phyloP scores from a whole-genome alignment of 441 rosid genomes.

The Theobroma grandiflorum region DNA sequence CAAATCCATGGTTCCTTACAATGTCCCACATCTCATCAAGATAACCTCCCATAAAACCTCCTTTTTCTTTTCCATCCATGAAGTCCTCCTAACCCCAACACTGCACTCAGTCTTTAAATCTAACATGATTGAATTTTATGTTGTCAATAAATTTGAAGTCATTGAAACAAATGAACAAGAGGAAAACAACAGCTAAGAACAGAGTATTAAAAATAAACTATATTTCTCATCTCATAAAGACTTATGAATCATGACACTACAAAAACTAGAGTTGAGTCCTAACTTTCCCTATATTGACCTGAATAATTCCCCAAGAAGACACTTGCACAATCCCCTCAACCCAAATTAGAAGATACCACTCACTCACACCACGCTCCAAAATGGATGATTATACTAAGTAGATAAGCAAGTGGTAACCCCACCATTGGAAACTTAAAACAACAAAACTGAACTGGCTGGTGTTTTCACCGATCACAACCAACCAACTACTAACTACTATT shows the following conservation, averaged over 20 bases:
- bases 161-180: neutral
- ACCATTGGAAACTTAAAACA: conserved; percentile 5
- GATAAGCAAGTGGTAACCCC: neutral
- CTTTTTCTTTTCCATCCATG: neutral
- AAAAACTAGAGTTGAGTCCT: neutral
- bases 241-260: neutral
- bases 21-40: neutral
- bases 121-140: neutral
- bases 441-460: conserved; percentile 6
- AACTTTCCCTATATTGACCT: neutral
- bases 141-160: neutral
- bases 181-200: neutral
- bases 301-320: neutral
- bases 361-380: conserved; percentile 15
- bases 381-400: neutral
- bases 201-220: conserved; percentile 12
- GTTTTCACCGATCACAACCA: neutral
- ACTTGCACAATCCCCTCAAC: conserved; percentile 10
- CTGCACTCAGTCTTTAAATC: neutral
- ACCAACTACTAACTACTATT: conserved; percentile 32
- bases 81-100: neutral
- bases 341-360: neutral
- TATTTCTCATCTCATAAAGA: neutral
- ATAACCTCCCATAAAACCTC: neutral
- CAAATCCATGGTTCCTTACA: neutral